These are phyloP conservation scores for Botryobasidium botryosum DNA, from an alignment of 768 basidiomycete genomes.

Conservation along the genomic window DNA sequence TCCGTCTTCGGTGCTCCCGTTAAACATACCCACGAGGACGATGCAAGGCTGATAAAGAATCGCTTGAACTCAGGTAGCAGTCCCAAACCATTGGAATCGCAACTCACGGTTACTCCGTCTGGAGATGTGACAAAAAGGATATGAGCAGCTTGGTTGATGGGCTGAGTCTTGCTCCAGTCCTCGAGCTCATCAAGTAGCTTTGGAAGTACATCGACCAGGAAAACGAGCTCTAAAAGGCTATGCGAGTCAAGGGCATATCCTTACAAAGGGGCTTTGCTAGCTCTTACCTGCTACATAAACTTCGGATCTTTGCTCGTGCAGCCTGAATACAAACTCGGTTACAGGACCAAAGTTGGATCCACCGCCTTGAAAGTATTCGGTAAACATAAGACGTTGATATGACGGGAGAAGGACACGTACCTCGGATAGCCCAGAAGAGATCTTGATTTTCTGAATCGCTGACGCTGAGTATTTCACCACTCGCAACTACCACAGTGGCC, in stretches of 20 bases:
- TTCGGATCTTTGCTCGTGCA: too few species aligned
- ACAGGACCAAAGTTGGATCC: too few species aligned
- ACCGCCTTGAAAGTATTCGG: too few species aligned
- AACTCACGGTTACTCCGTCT: too few species aligned
- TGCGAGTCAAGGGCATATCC: too few species aligned
- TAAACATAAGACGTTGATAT: too few species aligned
- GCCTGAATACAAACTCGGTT: too few species aligned
- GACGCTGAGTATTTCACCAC: slow-evolving; percentile 2
- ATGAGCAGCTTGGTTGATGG: not conserved
- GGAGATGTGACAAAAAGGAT: not conserved
- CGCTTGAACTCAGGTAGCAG: too few species aligned
- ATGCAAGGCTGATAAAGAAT: not conserved
- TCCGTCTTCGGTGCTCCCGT: not conserved
- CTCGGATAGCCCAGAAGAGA: slow-evolving; percentile 12
- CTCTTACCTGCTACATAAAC: too few species aligned
- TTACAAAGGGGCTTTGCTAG: too few species aligned
- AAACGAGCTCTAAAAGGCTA: not conserved
- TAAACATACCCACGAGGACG: not conserved
- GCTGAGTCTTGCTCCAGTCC: not conserved
- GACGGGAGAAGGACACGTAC: slow-evolving; percentile 11
- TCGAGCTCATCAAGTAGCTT: not conserved
- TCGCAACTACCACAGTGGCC: slow-evolving; percentile 10
- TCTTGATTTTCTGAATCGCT: slow-evolving; percentile 3
- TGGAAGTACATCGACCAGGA: not conserved
- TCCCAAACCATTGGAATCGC: too few species aligned